A percentile compares a stretch with the other conserved stretches of the same genome.
Conservation (phyloP, 73 alveolate species). For the Paramecium octaurelia region DNA sequence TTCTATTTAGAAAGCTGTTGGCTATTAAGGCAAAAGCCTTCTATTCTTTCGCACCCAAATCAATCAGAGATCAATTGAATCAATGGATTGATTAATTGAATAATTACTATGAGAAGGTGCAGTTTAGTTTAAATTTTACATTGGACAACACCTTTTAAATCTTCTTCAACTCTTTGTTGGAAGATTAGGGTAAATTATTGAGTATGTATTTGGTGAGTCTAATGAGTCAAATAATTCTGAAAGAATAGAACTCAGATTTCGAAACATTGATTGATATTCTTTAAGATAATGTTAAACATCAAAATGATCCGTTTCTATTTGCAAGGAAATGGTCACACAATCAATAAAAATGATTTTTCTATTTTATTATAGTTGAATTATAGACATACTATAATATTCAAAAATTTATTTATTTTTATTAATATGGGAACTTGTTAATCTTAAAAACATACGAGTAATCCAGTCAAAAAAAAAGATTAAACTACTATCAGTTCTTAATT, state of each 20-base stretch:
- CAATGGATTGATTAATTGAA: not conserved
- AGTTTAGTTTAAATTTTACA: not conserved
- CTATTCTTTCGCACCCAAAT: not conserved
- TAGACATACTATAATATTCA: not conserved
- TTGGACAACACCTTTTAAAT: not conserved
- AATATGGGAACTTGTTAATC: slow-evolving; percentile 11
- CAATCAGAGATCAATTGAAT: not conserved
- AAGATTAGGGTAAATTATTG: not conserved
- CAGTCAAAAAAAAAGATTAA: not conserved
- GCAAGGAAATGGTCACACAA: slow-evolving; percentile 18
- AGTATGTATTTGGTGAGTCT: not conserved
- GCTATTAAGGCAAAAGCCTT: not conserved
- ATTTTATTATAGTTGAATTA: not conserved
- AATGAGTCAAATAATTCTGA: not conserved
- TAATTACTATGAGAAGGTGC: not conserved
- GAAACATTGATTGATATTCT: not conserved
- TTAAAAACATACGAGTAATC: not conserved
- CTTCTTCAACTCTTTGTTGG: not conserved
- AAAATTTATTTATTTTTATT: not conserved
- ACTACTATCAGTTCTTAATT: not conserved
- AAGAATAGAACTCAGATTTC: not conserved
- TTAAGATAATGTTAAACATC: not conserved
- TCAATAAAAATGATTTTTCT: not conserved
- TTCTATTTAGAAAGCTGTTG: not conserved
- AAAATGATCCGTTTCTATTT: slow-evolving; percentile 14